Evolutionary conservation across 257 asterid species (phyloP), one percentile per base, ranked within the genome.

Genomic region (Orobanche coerulescens): DNA sequence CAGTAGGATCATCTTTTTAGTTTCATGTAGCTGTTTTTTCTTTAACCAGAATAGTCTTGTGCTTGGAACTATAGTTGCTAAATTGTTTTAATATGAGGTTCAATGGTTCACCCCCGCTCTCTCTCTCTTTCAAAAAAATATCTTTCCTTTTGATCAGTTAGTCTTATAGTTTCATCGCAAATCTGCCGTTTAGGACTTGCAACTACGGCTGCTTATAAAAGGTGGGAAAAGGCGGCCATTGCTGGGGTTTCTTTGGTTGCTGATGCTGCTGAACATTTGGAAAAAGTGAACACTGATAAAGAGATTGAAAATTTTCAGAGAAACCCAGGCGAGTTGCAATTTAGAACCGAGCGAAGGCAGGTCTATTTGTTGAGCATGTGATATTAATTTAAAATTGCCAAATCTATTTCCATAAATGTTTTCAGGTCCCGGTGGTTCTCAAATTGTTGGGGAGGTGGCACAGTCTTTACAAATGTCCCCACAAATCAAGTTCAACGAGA

Each of bases 181-280:
- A 75, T 67, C 24, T 66, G 11, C 70, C 58, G 67, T 67, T 11
- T 42, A 84, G 94, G 84, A 65, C 74, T 75, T 69, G 82, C 73
- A 59, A 79, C 97, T 30, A 61, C 83, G 62, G 86, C 96, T 75
- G 97, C 99, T 28, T 93, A 83, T 74, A 90, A 83, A 81, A 83
- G 84, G 78, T 93, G 99, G 99, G 99, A 93, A 85, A 90, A 87
- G 68, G 99, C 97, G 78, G 99, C 99, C 63, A 86, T 90, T 70
- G 97, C 99, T 58, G 99, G 97, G 63, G 99, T 93, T 50, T 89
- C 97, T 19, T 79, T 93, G 82, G 99, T 93, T 65, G 99, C 99
- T 70, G 97, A 85, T 80, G 99, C 99, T 70, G 99, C 99, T 19
- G 99, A 87, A 73, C 97, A 90, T 72, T 82, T 93, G 84, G 99